Conservation (phyloP, 2,329 filamentous ascomycete species). For the Penicillium crustosum region DNA sequence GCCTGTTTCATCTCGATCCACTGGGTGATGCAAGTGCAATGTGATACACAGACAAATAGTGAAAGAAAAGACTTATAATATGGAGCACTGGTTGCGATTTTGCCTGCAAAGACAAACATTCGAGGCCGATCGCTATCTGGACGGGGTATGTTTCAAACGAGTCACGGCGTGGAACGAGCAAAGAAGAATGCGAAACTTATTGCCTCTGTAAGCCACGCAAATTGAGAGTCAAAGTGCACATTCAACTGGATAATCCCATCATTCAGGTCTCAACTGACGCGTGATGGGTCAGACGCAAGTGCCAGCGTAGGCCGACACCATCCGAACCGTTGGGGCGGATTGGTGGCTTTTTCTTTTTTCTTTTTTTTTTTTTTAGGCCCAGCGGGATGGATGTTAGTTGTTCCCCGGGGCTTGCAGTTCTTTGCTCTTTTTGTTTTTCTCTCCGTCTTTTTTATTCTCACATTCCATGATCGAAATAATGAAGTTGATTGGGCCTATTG, state of each 20-base stretch:
- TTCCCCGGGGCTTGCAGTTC: background rate
- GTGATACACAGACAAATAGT: slow-evolving; percentile 4
- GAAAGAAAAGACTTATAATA: background rate
- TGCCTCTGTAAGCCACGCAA: slow-evolving; percentile 2
- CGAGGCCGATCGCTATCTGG: slow-evolving; percentile 9
- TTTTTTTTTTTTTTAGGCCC: background rate
- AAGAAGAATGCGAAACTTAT: slow-evolving; percentile 3
- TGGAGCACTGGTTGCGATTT: background rate
- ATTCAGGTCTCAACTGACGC: slow-evolving; percentile 28
- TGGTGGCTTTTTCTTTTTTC: background rate
- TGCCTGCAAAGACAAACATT: slow-evolving; percentile 7
- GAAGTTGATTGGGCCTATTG: background rate
- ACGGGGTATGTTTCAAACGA: slow-evolving; percentile 5
- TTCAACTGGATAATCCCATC: slow-evolving; percentile 7
- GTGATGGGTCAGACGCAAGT: slow-evolving; percentile 33
- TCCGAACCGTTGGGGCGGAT: slow-evolving; percentile 12
- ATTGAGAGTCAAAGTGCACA: background rate
- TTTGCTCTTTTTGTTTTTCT: background rate
- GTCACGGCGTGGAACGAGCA: slow-evolving; percentile 3
- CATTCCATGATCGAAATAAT: slow-evolving; percentile 2
- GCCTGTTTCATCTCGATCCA: background rate
- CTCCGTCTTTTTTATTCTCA: background rate
- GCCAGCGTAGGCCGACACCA: background rate
- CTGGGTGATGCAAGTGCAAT: slow-evolving; percentile 1
- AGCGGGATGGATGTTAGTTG: background rate